phyloP scores from a whole-genome alignment of 768 basidiomycete genomes.

The Collybia mongolica region DNA sequence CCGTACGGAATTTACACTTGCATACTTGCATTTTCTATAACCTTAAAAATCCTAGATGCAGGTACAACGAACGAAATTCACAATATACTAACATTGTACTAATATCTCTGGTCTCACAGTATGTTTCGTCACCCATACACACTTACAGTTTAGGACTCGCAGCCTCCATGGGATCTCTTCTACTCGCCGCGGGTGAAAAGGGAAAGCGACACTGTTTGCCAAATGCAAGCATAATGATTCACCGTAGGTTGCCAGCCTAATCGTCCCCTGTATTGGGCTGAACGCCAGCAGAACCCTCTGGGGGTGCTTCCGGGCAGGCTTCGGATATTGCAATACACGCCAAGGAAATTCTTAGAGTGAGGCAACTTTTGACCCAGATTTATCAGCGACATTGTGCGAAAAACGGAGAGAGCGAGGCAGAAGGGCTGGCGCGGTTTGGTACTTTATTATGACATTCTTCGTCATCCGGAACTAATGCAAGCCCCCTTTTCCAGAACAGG shows the following conservation, averaged over 20 bases:
- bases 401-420: slow-evolving; percentile 59
- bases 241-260: slow-evolving; percentile 55
- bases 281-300: slow-evolving; percentile 77
- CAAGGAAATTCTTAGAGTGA: slow-evolving; percentile 89
- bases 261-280: neutral
- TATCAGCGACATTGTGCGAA: slow-evolving; percentile 85
- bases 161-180: slow-evolving; percentile 92
- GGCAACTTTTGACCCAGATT: slow-evolving; percentile 80
- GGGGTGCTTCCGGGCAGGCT: slow-evolving; percentile 94
- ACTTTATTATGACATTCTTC: slow-evolving; percentile 18
- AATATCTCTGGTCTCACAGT: slow-evolving; percentile 43
- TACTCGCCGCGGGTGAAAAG: slow-evolving; percentile 87
- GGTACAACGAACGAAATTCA: slow-evolving; percentile 34
- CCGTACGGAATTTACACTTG: slow-evolving; percentile 48
- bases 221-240: slow-evolving; percentile 97
- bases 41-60: slow-evolving; percentile 55
- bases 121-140: slow-evolving; percentile 92
- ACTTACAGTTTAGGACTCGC: slow-evolving; percentile 97
- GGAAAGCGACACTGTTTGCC: slow-evolving; percentile 92
- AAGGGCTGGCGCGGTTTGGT: slow-evolving; percentile 80
- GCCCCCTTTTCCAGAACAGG: slow-evolving; percentile 57
- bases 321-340: slow-evolving; percentile 98
- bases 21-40: neutral
- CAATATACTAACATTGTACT: neutral
- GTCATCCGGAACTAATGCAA: too few relatives aligned